Evolutionary conservation across 1,284 basidiomycete species (phyloP), one percentile per base, ranked within the genome.

Genomic region (Naganishia sp.): DNA sequence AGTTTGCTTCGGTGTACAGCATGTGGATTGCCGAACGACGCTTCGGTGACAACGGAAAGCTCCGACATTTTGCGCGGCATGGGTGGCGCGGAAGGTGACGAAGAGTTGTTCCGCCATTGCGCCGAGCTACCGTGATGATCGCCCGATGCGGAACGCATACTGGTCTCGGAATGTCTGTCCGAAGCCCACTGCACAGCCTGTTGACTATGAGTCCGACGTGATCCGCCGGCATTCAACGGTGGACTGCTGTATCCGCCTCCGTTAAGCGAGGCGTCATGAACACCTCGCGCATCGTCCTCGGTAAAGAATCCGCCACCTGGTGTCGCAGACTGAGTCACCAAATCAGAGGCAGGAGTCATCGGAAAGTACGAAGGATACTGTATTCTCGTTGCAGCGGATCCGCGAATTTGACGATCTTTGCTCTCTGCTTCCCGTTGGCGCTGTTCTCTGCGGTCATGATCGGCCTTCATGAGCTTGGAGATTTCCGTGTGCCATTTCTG

Each of bases 401-500:
- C 61, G 42, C 32, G 66, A n/a, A 21, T 54, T 60, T 47, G 54
- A 65, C 58, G 65, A 63, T 68, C 42, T 62, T 62, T 50, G 67
- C 67, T 32, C 63, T 66, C 32, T 70, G 68, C 41, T 67, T 71
- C 86, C 83, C 69, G 82, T 82, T 60, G 86, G 84, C 52, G 86
- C 82, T 78, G 88, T 84, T 73, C 72, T 23, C 76, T 74, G 42
- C 76, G 71, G 55, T 72, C 69, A 39, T 72, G 70, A 46, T 79
- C 77, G 2, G 81, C 79, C 71, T 86, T 87, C 73, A 97, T 93
- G 32, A 97, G 84, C 66, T 90, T 88, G 77, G 88, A 92, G 71
- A 99, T 89, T 69, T 89, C 87, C 21, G 86, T 84, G 74, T 95
- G 90, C 95, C 96, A 99, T 73, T 91, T 89, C 65, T 86, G 86